Evolutionary conservation across 805 yeast genomes (phyloP).

Genomic region (Candida multigemmis): DNA sequence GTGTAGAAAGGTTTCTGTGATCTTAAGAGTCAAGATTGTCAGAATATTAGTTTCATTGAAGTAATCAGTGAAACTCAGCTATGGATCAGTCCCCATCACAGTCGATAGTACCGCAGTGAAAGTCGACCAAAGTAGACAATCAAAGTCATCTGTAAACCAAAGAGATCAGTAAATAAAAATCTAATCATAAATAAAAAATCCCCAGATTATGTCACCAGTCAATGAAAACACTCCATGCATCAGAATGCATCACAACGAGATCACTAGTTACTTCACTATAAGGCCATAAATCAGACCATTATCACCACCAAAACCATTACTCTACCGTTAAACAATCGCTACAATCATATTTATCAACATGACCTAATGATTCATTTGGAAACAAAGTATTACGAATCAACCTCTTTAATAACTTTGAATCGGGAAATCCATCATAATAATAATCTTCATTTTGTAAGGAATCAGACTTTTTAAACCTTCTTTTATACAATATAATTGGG

Average conservation of each 20-base stretch:
- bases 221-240: no score
- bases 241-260: no score
- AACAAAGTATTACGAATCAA: constrained; percentile 50
- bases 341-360: constrained; percentile 42
- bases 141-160: no score
- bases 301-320: constrained; percentile 1
- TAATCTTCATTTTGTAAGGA: constrained; percentile 16
- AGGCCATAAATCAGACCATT: constrained; percentile 2
- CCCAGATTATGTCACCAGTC: no score
- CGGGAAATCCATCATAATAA: constrained; percentile 73
- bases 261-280: background rate
- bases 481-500: constrained; percentile 33
- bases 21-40: no score
- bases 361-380: constrained; percentile 52
- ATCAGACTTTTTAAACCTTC: constrained; percentile 36
- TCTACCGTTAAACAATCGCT: constrained; percentile 1
- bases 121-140: no score
- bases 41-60: no score
- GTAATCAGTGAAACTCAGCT: no score
- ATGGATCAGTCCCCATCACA: background rate
- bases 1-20: no score
- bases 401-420: constrained; percentile 69
- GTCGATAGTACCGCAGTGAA: background rate
- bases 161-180: no score
- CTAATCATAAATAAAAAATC: no score